Evolutionary conservation across 2,329 filamentous ascomycete genomes (phyloP), one percentile per base, ranked within the genome.

Genomic region (Graphilbum sp.): DNA sequence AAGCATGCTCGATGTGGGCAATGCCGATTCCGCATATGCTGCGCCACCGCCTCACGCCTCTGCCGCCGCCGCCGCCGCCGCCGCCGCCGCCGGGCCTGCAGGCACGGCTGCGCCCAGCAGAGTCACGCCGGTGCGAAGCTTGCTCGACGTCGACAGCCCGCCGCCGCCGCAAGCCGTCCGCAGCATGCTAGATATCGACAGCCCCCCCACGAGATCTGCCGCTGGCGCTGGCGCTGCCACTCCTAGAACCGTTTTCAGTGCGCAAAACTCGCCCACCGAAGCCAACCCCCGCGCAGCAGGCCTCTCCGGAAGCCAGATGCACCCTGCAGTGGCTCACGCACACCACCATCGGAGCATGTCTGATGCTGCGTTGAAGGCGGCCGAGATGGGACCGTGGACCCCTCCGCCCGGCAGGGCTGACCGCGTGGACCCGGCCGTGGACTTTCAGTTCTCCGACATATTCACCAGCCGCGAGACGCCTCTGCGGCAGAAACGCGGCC

Each of bases 151-250:
- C 50, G 62, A 68, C 41, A 63, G 61, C 39, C 11, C 10, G 11
- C 27, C 27, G 13, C 27, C 27, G 66, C 75, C 64, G 10, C 27
- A 9, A 27, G 67, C 70, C 6, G 63, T 77, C 37, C 67, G 75
- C 45, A 81, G 74, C 56, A 75, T 81, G 72, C 63, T 79, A 41
- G 72, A 77, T 48, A 59, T 75, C 45, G 63, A 64, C 46, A 58
- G 59, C 39, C 60, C 57, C 18, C 49, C 58, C 19, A 47, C 57
- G 2, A n/a, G n/a, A n/a, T n/a, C n/a, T n/a, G 10, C 21, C 11
- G 23, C 39, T 6, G 56, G 59, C 4, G 58, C 59, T 5, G 58
- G 56, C 32, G 50, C 27, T 6, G 5, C 27, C 6, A 5, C 8
- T 15, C 27, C 13, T 5, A 15, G 15, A n/a, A 57, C 25, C 69